Evolutionary conservation across 805 yeast species (phyloP).

Genomic region (Ogataea pignaliae): DNA sequence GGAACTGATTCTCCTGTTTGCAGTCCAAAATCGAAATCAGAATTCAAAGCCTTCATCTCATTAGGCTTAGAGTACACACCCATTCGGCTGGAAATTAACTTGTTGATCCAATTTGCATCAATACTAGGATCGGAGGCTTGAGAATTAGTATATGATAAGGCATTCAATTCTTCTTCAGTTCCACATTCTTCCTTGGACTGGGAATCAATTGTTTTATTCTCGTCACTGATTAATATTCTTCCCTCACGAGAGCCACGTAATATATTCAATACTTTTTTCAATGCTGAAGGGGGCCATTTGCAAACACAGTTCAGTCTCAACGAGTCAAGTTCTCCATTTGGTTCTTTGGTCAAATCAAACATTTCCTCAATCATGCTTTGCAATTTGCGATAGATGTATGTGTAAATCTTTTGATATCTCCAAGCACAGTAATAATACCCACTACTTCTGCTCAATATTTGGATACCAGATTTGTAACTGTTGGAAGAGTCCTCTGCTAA

Average conservation of each 20-base stretch:
- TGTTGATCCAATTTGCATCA: conserved; percentile 12
- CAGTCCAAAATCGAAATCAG: neutral
- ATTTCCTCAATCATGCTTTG: neutral
- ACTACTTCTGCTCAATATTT: conserved; percentile 6
- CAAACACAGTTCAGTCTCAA: conserved; percentile 2
- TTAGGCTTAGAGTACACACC: neutral
- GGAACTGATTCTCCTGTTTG: neutral
- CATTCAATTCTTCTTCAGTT: neutral
- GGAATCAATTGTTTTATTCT: neutral
- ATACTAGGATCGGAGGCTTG: neutral
- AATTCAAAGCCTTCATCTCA: neutral
- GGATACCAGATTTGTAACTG: neutral
- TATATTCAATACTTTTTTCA: conserved; percentile 2
- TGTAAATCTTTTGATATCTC: conserved; percentile 15
- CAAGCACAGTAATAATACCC: conserved; percentile 22
- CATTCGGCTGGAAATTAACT: conserved; percentile 5
- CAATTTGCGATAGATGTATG: conserved; percentile 9
- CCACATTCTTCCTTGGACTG: neutral
- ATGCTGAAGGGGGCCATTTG: conserved; percentile 2
- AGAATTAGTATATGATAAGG: neutral
- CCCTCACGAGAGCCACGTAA: neutral
- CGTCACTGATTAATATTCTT: neutral
- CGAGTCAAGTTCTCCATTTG: conserved; percentile 1
- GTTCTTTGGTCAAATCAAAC: conserved; percentile 8
- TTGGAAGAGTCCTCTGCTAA: neutral